Base-by-base conservation (phyloP, 805 yeast genomes). In the Ogataea glucozyma region DNA sequence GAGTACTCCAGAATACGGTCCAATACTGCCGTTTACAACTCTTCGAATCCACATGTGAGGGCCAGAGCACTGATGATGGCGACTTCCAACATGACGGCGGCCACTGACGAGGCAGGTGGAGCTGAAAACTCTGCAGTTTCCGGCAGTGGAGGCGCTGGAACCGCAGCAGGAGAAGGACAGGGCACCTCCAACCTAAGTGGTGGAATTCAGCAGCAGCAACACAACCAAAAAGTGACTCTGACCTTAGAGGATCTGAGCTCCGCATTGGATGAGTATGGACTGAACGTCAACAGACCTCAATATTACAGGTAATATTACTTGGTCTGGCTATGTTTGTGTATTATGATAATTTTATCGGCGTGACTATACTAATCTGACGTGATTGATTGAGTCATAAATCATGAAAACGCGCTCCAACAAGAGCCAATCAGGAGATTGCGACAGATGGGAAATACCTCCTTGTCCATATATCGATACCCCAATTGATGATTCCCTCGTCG, bases 241-340 rank as follows among this genome's bases (percentile, higher is more conserved):
- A 90, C 97, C 0, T 87, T 89, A 79, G 96, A 89, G 49, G 98
- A 93, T 60, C 72, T 93, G 57, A 83, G 96, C 54, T 85, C 88
- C 61, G 98, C 98, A 1, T 71, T 95, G 47, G 79, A 88, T 33
- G 99, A 93, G 60, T 93, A 93, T 59, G 71, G 71, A 2, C 49
- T 93, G 52, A 90, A 93, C 57, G 80, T 93, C 4, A 78, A 83
- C 49, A 77, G 97, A 56, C 98, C 99, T 0, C 98, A 89, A 52
- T 93, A 90, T 64, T 93, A 93, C 66, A 82, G 97, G 53, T 91
- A 65, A 38, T 27, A 12, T n/a, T 26, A 10, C 26, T n/a, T n/a
- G n/a, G n/a, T n/a, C n/a, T n/a, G n/a, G n/a, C n/a, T n/a, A n/a
- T n/a, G n/a, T n/a, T n/a, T n/a, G n/a, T n/a, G n/a, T n/a, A n/a